Evolutionary conservation across 1,284 basidiomycete genomes (phyloP).

Genomic region (Chondrostereum purpureum): DNA sequence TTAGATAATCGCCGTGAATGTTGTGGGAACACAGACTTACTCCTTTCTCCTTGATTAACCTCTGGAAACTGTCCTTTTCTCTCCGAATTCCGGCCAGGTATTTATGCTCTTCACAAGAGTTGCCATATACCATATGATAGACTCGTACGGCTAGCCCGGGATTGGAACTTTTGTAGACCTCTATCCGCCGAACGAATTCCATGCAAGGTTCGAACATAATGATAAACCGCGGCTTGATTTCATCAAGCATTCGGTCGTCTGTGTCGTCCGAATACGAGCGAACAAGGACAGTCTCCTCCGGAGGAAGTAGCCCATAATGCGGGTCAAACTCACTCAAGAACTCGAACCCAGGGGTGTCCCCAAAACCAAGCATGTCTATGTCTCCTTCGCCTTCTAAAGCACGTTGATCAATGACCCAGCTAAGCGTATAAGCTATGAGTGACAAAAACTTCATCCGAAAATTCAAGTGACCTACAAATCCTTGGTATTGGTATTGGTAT

Average conservation of each 20-base stretch:
- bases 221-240: slow-evolving; percentile 87
- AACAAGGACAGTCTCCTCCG: slow-evolving; percentile 80
- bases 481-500: slow-evolving; percentile 1
- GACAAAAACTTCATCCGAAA: not conserved
- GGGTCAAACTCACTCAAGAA: slow-evolving; percentile 60
- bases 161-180: slow-evolving; percentile 82
- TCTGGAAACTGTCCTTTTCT: slow-evolving; percentile 94
- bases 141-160: slow-evolving; percentile 82
- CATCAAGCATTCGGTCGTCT: slow-evolving; percentile 85
- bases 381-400: slow-evolving; percentile 3
- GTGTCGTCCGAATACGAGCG: slow-evolving; percentile 89
- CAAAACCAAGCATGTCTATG: slow-evolving; percentile 6
- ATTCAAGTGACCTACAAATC: not conserved
- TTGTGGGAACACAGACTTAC: slow-evolving; percentile 40
- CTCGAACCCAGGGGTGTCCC: slow-evolving; percentile 28
- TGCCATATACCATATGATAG: slow-evolving; percentile 91
- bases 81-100: slow-evolving; percentile 84
- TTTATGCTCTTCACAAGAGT: slow-evolving; percentile 93
- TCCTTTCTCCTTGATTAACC: slow-evolving; percentile 86
- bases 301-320: slow-evolving; percentile 77
- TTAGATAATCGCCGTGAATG: not conserved
- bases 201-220: slow-evolving; percentile 95
- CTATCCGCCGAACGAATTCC: slow-evolving; percentile 87
- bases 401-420: slow-evolving; percentile 9
- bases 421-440: slow-evolving; percentile 12